Evolutionary conservation across 2,329 filamentous ascomycete genomes (phyloP).

Genomic region (Furcasterigmium furcatum): DNA sequence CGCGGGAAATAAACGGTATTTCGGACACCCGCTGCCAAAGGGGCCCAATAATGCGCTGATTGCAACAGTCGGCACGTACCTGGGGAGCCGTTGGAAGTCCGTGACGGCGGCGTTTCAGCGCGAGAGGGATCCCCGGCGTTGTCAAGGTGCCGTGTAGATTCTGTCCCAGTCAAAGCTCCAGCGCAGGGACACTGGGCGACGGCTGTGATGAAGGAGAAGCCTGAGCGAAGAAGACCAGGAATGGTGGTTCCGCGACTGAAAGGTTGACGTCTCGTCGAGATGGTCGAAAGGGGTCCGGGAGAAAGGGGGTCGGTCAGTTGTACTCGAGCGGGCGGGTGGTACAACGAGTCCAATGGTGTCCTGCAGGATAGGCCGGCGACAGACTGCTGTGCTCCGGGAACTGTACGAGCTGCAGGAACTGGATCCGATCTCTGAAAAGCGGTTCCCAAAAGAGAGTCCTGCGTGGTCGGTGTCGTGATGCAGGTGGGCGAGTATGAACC

Average conservation of each 20-base stretch:
- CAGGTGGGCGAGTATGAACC: neutral
- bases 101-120: neutral
- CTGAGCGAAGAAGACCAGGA: neutral
- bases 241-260: too few relatives aligned
- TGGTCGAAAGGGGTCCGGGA: neutral
- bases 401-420: conserved; percentile 4
- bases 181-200: neutral
- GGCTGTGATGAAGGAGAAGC: neutral
- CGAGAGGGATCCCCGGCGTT: neutral
- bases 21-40: too few relatives aligned
- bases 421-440: conserved; percentile 2
- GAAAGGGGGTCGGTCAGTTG: too few relatives aligned
- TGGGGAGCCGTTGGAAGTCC: neutral
- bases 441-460: neutral
- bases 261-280: too few relatives aligned
- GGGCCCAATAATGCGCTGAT: too few relatives aligned
- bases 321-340: conserved; percentile 4
- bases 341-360: conserved; percentile 19
- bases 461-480: neutral
- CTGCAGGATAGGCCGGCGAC: conserved; percentile 19
- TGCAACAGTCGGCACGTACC: too few relatives aligned
- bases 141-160: neutral
- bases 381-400: conserved; percentile 13
- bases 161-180: neutral
- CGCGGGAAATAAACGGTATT: too few relatives aligned